phyloP scores from a whole-genome alignment of 495 filamentous ascomycete genomes.

The Lophiotrema nucula region DNA sequence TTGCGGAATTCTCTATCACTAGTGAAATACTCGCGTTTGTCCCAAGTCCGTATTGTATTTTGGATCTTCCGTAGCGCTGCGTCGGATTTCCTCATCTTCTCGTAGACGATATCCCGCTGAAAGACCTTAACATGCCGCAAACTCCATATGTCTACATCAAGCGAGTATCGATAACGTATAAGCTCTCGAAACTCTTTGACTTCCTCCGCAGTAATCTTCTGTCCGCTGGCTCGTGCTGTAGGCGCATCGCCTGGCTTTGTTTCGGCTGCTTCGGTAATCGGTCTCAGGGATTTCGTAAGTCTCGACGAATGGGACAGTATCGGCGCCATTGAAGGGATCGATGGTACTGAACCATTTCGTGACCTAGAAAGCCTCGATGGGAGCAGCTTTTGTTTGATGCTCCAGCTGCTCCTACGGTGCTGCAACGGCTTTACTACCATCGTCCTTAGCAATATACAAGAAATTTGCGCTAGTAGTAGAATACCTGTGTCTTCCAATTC shows the following conservation, averaged over 20 bases:
- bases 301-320: too few species aligned
- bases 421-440: too few species aligned
- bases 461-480: too few species aligned
- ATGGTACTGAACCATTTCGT: not conserved
- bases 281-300: too few species aligned
- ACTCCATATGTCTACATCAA: constrained; percentile 16
- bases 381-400: not conserved
- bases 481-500: too few species aligned
- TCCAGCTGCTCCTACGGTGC: not conserved
- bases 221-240: not conserved
- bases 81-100: constrained; percentile 15
- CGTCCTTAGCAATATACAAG: too few species aligned
- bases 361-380: not conserved
- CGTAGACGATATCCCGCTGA: not conserved
- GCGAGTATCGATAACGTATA: constrained; percentile 5
- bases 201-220: constrained; percentile 11
- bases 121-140: not conserved
- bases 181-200: constrained; percentile 6
- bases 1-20: not conserved
- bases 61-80: constrained; percentile 7
- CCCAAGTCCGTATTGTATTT: not conserved
- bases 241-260: constrained; percentile 6
- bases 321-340: too few species aligned
- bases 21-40: constrained; percentile 1
- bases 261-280: not conserved